phyloP scores from a whole-genome alignment of 2,329 filamentous ascomycete genomes.

The Xylogone sp. region DNA sequence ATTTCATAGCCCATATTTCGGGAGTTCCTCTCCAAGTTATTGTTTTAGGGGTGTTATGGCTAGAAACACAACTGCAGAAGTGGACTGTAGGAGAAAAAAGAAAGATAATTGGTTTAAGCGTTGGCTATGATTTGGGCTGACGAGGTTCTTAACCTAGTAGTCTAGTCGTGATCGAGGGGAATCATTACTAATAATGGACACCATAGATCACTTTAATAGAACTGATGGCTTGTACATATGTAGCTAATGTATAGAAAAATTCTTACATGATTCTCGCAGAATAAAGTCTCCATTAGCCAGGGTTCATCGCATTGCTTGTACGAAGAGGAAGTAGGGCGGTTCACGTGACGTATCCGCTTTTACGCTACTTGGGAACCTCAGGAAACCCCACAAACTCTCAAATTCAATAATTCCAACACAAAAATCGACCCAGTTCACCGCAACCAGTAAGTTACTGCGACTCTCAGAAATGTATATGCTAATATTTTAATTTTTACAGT shows the following conservation, averaged over 20 bases:
- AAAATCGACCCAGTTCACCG: neutral
- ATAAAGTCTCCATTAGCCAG: no score
- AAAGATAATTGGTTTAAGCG: conserved; percentile 1
- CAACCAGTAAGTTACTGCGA: neutral
- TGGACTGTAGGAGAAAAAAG: conserved; percentile 22
- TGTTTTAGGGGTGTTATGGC: conserved; percentile 20
- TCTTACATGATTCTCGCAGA: no score
- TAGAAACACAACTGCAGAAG: conserved; percentile 22
- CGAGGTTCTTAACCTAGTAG: no score
- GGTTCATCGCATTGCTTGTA: no score
- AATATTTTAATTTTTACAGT: conserved; percentile 54
- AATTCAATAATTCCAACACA: neutral
- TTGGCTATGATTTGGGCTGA: neutral
- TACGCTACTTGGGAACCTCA: no score
- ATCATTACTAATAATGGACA: no score
- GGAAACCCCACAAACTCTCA: neutral
- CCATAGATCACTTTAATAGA: no score
- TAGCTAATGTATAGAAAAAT: no score
- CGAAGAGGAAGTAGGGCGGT: no score
- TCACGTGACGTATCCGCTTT: no score
- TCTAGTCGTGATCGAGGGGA: no score
- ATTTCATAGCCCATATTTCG: conserved; percentile 18
- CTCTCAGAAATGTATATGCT: conserved; percentile 33
- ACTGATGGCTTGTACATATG: no score
- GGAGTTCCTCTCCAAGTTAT: conserved; percentile 22